phyloP scores from a whole-genome alignment of 768 basidiomycete species.

The Tephrocybe rancida region DNA sequence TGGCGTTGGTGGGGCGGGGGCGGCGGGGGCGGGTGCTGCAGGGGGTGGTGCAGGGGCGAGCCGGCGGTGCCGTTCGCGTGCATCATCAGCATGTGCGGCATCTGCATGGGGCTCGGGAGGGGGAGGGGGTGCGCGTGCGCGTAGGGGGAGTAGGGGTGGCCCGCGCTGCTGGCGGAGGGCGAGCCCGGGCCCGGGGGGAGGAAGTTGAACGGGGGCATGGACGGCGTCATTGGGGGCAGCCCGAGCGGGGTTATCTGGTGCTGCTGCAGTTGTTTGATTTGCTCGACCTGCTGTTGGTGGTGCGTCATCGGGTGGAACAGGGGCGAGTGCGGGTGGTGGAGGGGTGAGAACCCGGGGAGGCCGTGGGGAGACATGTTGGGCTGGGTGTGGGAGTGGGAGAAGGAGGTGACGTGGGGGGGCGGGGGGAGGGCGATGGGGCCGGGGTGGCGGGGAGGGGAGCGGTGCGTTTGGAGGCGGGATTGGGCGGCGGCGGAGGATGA shows the following conservation, averaged over 20 bases:
- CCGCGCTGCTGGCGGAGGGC: constrained; percentile 11
- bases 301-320: constrained; percentile 28
- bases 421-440: constrained; percentile 74
- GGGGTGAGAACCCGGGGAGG: constrained; percentile 26
- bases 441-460: constrained; percentile 52
- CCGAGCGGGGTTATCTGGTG: constrained; percentile 69
- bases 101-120: constrained; percentile 12
- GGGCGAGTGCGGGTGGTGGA: constrained; percentile 36
- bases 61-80: not conserved
- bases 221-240: constrained; percentile 92
- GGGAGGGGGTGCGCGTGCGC: constrained; percentile 9
- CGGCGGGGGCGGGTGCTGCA: not conserved
- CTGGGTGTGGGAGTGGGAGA: constrained; percentile 26
- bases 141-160: not conserved
- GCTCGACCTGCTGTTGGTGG: constrained; percentile 31
- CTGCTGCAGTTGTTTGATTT: constrained; percentile 28
- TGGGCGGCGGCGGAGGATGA: not conserved
- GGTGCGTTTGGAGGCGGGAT: constrained; percentile 10
- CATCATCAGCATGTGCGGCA: not conserved
- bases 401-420: constrained; percentile 44
- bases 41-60: constrained; percentile 1
- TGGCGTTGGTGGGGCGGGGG: not conserved
- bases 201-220: constrained; percentile 95
- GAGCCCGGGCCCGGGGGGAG: constrained; percentile 47
- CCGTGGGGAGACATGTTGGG: constrained; percentile 27